A percentile compares a stretch with the other conserved stretches of the same genome.
Conservation (phyloP, 2,329 filamentous ascomycete genomes). For the Ceratocystis papillata region DNA sequence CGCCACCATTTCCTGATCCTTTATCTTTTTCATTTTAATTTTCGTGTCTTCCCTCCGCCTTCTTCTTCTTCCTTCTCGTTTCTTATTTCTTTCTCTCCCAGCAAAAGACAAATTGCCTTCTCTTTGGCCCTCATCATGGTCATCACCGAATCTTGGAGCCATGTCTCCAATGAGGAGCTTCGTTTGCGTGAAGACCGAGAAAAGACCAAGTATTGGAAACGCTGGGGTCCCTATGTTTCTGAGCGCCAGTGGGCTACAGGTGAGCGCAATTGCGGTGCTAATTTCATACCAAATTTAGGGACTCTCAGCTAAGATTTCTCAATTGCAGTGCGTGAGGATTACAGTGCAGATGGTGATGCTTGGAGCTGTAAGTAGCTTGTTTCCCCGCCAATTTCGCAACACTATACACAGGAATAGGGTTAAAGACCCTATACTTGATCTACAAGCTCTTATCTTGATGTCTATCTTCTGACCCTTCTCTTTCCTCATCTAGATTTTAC, state of each 20-base stretch:
- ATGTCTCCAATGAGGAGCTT: slow-evolving; percentile 81
- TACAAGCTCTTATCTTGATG: not conserved
- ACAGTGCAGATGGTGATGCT: slow-evolving; percentile 77
- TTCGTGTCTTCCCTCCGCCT: not conserved
- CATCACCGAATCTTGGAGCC: slow-evolving; percentile 76
- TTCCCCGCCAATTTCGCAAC: not conserved
- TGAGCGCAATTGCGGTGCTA: slow-evolving; percentile 33
- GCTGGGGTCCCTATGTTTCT: slow-evolving; percentile 88
- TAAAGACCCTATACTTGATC: slow-evolving; percentile 27
- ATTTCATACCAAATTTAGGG: not conserved
- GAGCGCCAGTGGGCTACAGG: slow-evolving; percentile 95
- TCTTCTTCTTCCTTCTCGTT: not conserved
- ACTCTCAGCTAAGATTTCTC: slow-evolving; percentile 25
- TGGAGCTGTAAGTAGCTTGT: slow-evolving; percentile 68
- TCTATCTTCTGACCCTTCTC: not conserved
- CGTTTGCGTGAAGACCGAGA: slow-evolving; percentile 77
- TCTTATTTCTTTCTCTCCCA: not conserved
- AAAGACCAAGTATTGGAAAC: slow-evolving; percentile 89
- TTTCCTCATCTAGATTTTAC: slow-evolving; percentile 59
- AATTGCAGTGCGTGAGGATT: slow-evolving; percentile 70
- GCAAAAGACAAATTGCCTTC: not conserved
- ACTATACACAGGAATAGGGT: not conserved
- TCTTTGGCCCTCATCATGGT: slow-evolving; percentile 52
- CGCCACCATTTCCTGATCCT: not conserved
- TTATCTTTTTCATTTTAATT: slow-evolving; percentile 7